Evolutionary conservation across 2,329 filamentous ascomycete species (phyloP), one percentile per base, ranked within the genome.

Genomic region (Xylariaceae sp.): DNA sequence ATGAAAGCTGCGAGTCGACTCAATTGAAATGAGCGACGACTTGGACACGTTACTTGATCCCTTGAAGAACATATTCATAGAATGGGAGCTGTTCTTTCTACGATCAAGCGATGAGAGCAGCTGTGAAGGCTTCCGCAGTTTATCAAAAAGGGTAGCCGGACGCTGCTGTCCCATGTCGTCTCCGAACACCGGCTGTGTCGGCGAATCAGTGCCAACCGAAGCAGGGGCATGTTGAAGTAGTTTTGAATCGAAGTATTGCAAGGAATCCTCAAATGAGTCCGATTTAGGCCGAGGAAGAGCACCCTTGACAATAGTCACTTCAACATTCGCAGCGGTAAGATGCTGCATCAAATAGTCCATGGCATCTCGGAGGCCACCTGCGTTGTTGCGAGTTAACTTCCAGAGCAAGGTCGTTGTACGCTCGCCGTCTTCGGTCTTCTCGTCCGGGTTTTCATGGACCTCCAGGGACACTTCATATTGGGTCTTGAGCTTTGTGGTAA

Each of bases 201-300:
- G 93, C 18, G 92, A 96, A 68, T 97, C 93, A 4, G 89, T 91
- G 13, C 84, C 82, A 16, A 91, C 80, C 1, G 89, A 83, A 5
- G 88, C 82, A 34, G 93, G 91, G 4, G 93, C 92, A 64, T 95
- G 91, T 71, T 97, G 94, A 48, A 99, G 82, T 42, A 99, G 81
- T 75, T 97, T 97, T 2, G 93, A 97, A 68, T 97, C 90, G 66
- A 99, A 99, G 75, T 92, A 97, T 51, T 92, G 93, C 47, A 97
- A 80, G 7, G 93, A 96, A 63, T 99, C 93, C 69, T 99, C 94
- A 60, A 99, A 99, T 0, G 94, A 97, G 70, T 99, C 94, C 1
- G 94, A 97, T 75, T 97, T 97, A 57, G 94, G 94, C n/a, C 94
- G 88, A 17, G 93, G 91, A 59, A 97, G 94, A n/a, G 90, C 87